Conservation (phyloP, 306 rosid genomes). For the Begonia masoniana region DNA sequence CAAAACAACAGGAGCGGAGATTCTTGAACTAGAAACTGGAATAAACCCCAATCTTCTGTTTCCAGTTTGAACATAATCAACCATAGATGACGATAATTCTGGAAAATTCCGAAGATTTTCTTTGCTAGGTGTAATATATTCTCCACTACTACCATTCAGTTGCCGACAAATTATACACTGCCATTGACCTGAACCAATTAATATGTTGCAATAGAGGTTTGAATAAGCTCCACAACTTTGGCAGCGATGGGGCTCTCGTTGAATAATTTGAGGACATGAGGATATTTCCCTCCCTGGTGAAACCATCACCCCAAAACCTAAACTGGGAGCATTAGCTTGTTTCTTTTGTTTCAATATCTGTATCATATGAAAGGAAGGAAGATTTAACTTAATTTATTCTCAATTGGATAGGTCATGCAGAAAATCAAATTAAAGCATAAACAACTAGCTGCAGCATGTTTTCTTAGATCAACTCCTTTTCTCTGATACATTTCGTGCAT, state of each 20-base stretch:
- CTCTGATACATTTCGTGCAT: too few species aligned
- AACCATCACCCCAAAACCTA: slow-evolving; percentile 96
- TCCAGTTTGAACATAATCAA: slow-evolving; percentile 83
- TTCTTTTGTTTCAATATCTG: slow-evolving; percentile 85
- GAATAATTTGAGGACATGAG: slow-evolving; percentile 67
- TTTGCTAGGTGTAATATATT: slow-evolving; percentile 62
- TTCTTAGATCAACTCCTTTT: too few species aligned
- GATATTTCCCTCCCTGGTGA: slow-evolving; percentile 84
- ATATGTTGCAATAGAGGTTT: slow-evolving; percentile 64
- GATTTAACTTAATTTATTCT: neutral
- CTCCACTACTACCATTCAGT: slow-evolving; percentile 77
- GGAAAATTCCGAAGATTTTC: slow-evolving; percentile 71
- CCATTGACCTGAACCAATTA: slow-evolving; percentile 98
- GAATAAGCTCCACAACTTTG: slow-evolving; percentile 93
- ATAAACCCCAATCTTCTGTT: slow-evolving; percentile 89
- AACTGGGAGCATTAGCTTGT: slow-evolving; percentile 81
- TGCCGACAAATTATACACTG: slow-evolving; percentile 86
- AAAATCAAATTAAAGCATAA: too few species aligned
- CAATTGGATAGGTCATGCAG: too few species aligned
- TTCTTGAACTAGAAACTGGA: slow-evolving; percentile 90
- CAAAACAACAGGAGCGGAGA: slow-evolving; percentile 79
- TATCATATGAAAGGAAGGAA: slow-evolving; percentile 6
- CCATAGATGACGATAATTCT: slow-evolving; percentile 75
- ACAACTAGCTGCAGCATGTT: too few species aligned
- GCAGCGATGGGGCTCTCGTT: slow-evolving; percentile 93